A percentile compares a stretch with the other conserved stretches of the same genome.
Evolutionary conservation across 148 eudicot genomes (phyloP).

Genomic region (Talinum fruticosum): DNA sequence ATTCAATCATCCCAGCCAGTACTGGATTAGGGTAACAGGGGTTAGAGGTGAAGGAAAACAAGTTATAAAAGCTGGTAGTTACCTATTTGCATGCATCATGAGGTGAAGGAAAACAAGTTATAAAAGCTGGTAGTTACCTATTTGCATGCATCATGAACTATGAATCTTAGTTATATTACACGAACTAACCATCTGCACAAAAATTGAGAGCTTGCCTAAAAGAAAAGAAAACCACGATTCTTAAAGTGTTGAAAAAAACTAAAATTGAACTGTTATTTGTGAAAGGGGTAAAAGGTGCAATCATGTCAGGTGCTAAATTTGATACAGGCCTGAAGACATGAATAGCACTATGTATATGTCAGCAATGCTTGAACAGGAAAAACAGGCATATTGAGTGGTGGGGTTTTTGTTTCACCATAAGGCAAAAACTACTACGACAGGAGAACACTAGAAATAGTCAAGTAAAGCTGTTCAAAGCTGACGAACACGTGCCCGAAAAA

Average conservation of each 20-base stretch:
- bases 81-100: slow-evolving; percentile 6
- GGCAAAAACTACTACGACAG: slow-evolving; percentile 29
- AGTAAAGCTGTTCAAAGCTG: slow-evolving; percentile 14
- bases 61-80: slow-evolving; percentile 6
- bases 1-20: too few relatives aligned
- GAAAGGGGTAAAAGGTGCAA: not conserved
- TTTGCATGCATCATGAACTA: not conserved
- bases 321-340: slow-evolving; percentile 20
- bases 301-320: slow-evolving; percentile 22
- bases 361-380: slow-evolving; percentile 18
- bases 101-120: not conserved
- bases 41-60: not conserved
- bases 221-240: not conserved
- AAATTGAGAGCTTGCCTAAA: slow-evolving; percentile 4
- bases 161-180: not conserved
- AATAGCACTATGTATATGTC: slow-evolving; percentile 14
- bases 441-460: slow-evolving; percentile 12
- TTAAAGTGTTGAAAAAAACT: not conserved
- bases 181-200: not conserved
- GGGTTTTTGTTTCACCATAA: slow-evolving; percentile 23
- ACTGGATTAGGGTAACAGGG: too few relatives aligned
- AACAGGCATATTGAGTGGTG: slow-evolving; percentile 26
- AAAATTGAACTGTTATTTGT: not conserved
- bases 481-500: slow-evolving; percentile 14
- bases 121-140: slow-evolving; percentile 11